Evolutionary conservation across 108 stramenopile genomes (phyloP), one percentile per base, ranked within the genome.

Genomic region (Discostella stelligeroides): DNA sequence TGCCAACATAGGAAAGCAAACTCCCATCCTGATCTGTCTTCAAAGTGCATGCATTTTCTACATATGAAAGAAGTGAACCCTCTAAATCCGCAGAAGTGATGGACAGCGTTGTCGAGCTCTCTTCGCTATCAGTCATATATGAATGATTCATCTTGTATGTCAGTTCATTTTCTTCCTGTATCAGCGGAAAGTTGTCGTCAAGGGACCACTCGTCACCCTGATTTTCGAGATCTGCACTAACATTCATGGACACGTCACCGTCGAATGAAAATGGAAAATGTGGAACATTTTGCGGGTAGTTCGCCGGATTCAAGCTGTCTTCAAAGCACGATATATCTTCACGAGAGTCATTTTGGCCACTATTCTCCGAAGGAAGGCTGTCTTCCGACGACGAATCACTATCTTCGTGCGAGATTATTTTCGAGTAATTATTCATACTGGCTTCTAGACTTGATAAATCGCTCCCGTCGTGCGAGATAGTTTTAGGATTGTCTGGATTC

Each of bases 191-290:
- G 14, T 39, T 30, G 25, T 75, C 66, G 12, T 62, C 60, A 45
- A 75, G 43, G 18, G 74, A 68, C 74, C 68, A 74, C 46, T 74
- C 54, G 48, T 74, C 68, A 7, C 37, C n/a, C 1, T 27, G 24
- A n/a, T 67, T 25, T 21, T 69, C 10, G 34, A 45, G n/a, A 4
- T 45, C 43, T 13, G 43, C n/a, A n/a, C n/a, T 17, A 45, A 13
- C 9, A 10, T 45, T 45, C 2, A n/a, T 17, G 13, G 43, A 34
- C 6, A 34, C 34, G 6, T 34, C 34, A 6, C 34, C 34, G 34
- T 34, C 34, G 6, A 34, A 34, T 6, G 34, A 34, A 34, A 34
- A 34, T 5, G 34, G 34, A 34, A 34, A 34, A 34, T 34, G 34
- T 6, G 34, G 34, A 3, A 34, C 6, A 6, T 34, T 34, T 34